phyloP scores from a whole-genome alignment of 208 protist species.

The Kentomonas sorsogonicus region DNA sequence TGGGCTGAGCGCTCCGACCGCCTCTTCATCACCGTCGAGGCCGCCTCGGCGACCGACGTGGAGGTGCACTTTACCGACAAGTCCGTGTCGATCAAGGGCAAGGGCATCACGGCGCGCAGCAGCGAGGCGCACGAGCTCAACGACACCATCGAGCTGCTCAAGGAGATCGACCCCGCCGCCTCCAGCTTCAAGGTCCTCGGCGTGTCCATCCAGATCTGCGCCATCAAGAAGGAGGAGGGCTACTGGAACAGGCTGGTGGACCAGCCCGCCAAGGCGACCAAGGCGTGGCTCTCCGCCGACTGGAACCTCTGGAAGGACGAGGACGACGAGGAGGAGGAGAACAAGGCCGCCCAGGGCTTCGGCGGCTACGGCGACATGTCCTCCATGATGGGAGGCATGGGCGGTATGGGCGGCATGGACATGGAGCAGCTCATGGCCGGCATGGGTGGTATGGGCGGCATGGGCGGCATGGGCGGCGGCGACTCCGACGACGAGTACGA shows the following conservation, averaged over 20 bases:
- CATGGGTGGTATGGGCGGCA: constrained; percentile 51
- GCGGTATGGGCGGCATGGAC: constrained; percentile 42
- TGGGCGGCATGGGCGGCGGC: constrained; percentile 29
- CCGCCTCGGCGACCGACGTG: constrained; percentile 65
- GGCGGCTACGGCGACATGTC: constrained; percentile 78
- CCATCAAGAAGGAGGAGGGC: constrained; percentile 81
- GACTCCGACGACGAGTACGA: constrained; percentile 18
- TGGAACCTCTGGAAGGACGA: constrained; percentile 93
- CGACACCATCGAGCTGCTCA: constrained; percentile 64
- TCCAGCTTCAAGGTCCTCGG: constrained; percentile 87
- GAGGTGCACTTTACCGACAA: constrained; percentile 77
- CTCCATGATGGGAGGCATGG: constrained; percentile 65
- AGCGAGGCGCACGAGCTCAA: constrained; percentile 59
- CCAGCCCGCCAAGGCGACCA: constrained; percentile 60
- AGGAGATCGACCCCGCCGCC: constrained; percentile 71
- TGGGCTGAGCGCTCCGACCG: constrained; percentile 87
- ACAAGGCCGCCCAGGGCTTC: constrained; percentile 47
- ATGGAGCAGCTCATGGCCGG: constrained; percentile 55
- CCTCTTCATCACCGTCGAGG: constrained; percentile 84
- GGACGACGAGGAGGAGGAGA: constrained; percentile 76
- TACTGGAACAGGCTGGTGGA: constrained; percentile 85
- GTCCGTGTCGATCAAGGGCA: constrained; percentile 57
- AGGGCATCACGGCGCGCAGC: constrained; percentile 63
- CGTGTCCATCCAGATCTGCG: constrained; percentile 79
- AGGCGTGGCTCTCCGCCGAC: constrained; percentile 82